These are phyloP conservation scores for Rhizopogon vinicolor DNA, from an alignment of 768 basidiomycete genomes.

Conservation along the genomic window DNA sequence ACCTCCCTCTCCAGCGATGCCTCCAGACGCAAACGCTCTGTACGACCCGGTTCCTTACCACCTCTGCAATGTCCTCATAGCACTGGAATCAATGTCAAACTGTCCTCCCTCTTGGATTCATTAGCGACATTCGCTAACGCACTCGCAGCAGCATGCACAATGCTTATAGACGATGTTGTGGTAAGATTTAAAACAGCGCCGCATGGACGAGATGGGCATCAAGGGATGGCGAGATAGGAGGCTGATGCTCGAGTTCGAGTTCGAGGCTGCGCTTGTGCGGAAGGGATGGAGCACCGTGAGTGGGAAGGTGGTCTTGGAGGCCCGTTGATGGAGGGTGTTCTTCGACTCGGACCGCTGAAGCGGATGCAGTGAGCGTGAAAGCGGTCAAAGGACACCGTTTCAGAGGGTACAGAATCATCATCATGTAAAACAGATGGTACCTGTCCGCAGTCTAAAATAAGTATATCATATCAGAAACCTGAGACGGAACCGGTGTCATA, in stretches of 20 bases:
- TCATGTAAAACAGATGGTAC: no score
- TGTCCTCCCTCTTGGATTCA: slow-evolving; percentile 35
- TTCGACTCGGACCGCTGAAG: no score
- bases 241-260: slow-evolving; percentile 36
- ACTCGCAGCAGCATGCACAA: slow-evolving; percentile 6
- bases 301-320: slow-evolving; percentile 21
- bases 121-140: slow-evolving; percentile 28
- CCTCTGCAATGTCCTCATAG: slow-evolving; percentile 31
- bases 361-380: no score
- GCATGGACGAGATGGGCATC: slow-evolving; percentile 20
- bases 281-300: slow-evolving; percentile 38
- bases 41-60: slow-evolving; percentile 28
- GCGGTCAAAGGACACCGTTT: no score
- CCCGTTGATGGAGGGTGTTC: neutral
- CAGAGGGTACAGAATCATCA: no score
- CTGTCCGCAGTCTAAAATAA: no score
- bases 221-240: slow-evolving; percentile 42
- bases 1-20: slow-evolving; percentile 35
- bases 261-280: slow-evolving; percentile 45
- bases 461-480: no score
- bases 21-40: slow-evolving; percentile 34
- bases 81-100: slow-evolving; percentile 13
- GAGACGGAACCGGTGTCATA: no score
- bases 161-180: slow-evolving; percentile 5
- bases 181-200: slow-evolving; percentile 7